Evolutionary conservation across 2,329 filamentous ascomycete species (phyloP).

Genomic region (Diplodia intermedia): DNA sequence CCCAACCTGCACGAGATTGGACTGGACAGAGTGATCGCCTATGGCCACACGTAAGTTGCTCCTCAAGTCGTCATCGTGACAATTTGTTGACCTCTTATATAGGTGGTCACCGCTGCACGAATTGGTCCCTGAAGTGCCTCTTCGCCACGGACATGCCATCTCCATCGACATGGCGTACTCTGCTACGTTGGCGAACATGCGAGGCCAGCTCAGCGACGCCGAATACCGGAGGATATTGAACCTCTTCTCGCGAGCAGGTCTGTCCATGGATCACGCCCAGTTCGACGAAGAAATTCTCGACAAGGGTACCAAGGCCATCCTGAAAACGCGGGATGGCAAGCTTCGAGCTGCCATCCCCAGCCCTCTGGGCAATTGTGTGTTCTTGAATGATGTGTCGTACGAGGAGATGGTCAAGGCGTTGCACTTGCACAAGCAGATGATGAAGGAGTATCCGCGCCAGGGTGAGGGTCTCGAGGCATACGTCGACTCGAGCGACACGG

Average conservation of each 20-base stretch:
- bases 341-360: constrained; percentile 72
- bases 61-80: constrained; percentile 7
- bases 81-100: constrained; percentile 1
- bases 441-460: constrained; percentile 67
- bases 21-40: constrained; percentile 74
- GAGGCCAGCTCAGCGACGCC: constrained; percentile 65
- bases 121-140: constrained; percentile 70
- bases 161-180: constrained; percentile 80
- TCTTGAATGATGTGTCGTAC: constrained; percentile 70
- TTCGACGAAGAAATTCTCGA: constrained; percentile 72
- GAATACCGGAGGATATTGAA: constrained; percentile 70
- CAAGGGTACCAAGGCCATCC: constrained; percentile 70
- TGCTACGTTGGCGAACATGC: constrained; percentile 69
- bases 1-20: constrained; percentile 77
- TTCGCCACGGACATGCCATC: constrained; percentile 76
- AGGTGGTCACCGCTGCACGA: constrained; percentile 76
- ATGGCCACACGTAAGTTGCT: constrained; percentile 68
- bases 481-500: constrained; percentile 73
- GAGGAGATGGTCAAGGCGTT: constrained; percentile 69
- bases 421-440: constrained; percentile 67
- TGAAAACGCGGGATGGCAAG: constrained; percentile 73
- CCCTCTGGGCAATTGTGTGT: constrained; percentile 70
- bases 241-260: constrained; percentile 72
- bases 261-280: constrained; percentile 73
- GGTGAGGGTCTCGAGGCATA: constrained; percentile 73